These are phyloP conservation scores for Gaultheria prostrata DNA, from an alignment of 148 eudicot genomes.

Conservation along the genomic window DNA sequence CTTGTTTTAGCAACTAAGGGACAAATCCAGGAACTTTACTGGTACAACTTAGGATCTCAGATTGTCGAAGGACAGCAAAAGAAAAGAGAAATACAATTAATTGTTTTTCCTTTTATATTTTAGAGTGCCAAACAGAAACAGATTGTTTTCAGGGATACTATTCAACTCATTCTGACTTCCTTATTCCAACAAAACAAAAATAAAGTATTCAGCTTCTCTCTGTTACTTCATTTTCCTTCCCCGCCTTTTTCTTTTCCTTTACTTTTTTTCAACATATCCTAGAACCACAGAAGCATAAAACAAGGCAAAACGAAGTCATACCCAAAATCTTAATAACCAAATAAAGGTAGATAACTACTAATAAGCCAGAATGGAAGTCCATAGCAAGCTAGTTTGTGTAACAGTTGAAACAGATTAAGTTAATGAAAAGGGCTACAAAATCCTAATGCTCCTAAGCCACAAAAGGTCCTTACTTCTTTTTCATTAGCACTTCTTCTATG, in stretches of 20 bases:
- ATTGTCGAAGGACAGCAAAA: not conserved
- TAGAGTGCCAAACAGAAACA: not conserved
- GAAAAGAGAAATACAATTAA: not conserved
- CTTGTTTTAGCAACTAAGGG: not conserved
- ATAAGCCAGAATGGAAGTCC: not conserved
- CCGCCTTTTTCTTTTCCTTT: not conserved
- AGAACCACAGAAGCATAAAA: not conserved
- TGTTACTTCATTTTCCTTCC: too few species aligned
- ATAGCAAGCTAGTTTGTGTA: not conserved
- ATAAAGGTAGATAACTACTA: not conserved
- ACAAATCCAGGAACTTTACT: not conserved
- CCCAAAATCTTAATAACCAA: not conserved
- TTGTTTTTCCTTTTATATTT: not conserved
- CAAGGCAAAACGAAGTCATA: not conserved
- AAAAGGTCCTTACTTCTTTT: conserved; percentile 62
- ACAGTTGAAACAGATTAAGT: not conserved
- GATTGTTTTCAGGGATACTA: not conserved
- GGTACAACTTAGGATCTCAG: not conserved
- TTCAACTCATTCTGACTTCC: not conserved
- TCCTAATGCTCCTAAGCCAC: not conserved
- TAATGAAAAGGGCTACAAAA: not conserved
- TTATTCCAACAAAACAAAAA: not conserved
- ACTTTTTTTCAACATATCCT: not conserved
- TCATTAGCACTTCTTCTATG: conserved; percentile 96
- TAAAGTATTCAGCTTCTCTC: not conserved